Evolutionary conservation across 345 rosid species (phyloP).

Genomic region (Lepidium aucheri): DNA sequence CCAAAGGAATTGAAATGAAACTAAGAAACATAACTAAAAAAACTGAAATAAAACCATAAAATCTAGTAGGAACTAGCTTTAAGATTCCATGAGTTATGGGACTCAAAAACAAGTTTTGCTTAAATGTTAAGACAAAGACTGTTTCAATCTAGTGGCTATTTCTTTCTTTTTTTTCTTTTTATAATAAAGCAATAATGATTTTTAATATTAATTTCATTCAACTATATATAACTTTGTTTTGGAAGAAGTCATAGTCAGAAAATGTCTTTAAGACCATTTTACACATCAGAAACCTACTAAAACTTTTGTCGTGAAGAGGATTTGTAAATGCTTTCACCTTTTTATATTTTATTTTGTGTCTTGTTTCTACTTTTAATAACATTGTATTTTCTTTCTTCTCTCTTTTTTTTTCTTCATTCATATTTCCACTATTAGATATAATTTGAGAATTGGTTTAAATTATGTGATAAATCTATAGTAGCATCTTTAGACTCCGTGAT

Average conservation of each 20-base stretch:
- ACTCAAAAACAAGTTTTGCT: slow-evolving; percentile 17
- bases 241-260: slow-evolving; percentile 10
- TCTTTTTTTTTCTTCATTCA: too few relatives aligned
- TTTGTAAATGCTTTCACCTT: slow-evolving; percentile 11
- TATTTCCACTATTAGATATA: too few relatives aligned
- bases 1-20: slow-evolving; percentile 14
- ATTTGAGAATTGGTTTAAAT: too few relatives aligned
- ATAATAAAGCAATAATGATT: neutral
- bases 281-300: slow-evolving; percentile 33
- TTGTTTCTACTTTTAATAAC: slow-evolving; percentile 31
- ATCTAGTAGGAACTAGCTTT: slow-evolving; percentile 2
- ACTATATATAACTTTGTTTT: neutral
- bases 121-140: slow-evolving; percentile 23
- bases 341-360: neutral
- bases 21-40: slow-evolving; percentile 20
- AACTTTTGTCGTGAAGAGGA: slow-evolving; percentile 19
- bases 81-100: slow-evolving; percentile 18
- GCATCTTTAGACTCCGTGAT: too few relatives aligned
- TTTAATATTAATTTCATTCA: neutral
- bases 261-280: slow-evolving; percentile 30
- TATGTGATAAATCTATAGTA: too few relatives aligned
- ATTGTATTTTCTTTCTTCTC: too few relatives aligned
- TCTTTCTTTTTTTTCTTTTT: neutral
- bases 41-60: slow-evolving; percentile 15
- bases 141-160: neutral